Evolutionary conservation across 2,329 filamentous ascomycete species (phyloP).

Genomic region (Trematosphaeria pertusa): DNA sequence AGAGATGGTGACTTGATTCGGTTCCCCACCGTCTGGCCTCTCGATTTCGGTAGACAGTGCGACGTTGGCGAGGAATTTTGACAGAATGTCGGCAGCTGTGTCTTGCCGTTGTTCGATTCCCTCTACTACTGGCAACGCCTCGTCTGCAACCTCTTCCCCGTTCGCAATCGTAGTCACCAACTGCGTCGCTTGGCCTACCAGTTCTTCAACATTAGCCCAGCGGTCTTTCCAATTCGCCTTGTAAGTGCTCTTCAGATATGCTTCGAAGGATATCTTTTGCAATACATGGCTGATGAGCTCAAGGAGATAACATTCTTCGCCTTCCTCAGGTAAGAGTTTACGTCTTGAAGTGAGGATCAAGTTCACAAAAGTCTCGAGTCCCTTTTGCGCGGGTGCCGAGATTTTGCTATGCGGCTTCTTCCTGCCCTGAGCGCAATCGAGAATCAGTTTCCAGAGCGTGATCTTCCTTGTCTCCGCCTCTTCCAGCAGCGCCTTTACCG

Average conservation of each 20-base stretch:
- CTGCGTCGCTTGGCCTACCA: constrained; percentile 80
- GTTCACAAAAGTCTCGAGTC: constrained; percentile 65
- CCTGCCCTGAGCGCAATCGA: constrained; percentile 63
- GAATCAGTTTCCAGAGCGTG: constrained; percentile 78
- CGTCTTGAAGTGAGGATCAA: constrained; percentile 65
- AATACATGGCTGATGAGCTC: constrained; percentile 65
- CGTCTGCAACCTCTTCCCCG: constrained; percentile 51
- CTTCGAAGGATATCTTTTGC: constrained; percentile 73
- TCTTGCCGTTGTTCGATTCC: constrained; percentile 68
- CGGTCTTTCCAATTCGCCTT: constrained; percentile 70
- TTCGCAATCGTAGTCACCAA: constrained; percentile 60
- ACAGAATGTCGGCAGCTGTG: constrained; percentile 69
- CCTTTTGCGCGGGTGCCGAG: constrained; percentile 61
- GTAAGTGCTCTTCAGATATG: constrained; percentile 75
- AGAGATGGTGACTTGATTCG: constrained; percentile 80
- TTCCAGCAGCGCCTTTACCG: constrained; percentile 74
- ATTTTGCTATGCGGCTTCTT: constrained; percentile 61
- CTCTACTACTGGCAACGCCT: constrained; percentile 70
- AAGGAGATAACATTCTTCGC: constrained; percentile 46
- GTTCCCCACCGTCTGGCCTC: constrained; percentile 63
- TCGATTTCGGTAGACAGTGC: constrained; percentile 83
- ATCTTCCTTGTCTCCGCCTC: constrained; percentile 75
- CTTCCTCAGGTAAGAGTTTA: constrained; percentile 58
- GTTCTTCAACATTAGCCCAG: constrained; percentile 89
- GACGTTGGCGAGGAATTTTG: constrained; percentile 87